These are phyloP conservation scores for Cladobotryum mycophilum DNA, from an alignment of 2,329 filamentous ascomycete species.

Conservation along the genomic window DNA sequence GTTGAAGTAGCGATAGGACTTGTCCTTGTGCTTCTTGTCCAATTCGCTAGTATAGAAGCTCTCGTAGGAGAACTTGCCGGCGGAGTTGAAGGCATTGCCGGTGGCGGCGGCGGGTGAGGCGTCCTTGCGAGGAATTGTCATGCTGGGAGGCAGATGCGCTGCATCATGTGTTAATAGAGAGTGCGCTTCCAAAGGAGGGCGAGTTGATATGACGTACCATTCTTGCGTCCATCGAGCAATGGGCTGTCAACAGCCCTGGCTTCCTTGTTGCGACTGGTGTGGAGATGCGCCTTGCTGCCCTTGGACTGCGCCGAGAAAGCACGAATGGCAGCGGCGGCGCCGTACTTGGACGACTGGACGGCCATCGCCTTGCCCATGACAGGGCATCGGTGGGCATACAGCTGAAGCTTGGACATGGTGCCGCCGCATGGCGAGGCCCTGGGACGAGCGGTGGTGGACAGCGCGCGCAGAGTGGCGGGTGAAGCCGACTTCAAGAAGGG, in stretches of 20 bases:
- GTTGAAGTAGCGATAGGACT: slow-evolving; percentile 99
- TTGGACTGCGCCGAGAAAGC: slow-evolving; percentile 45
- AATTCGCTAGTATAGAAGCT: slow-evolving; percentile 81
- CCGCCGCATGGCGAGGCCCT: slow-evolving; percentile 72
- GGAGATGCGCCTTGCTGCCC: slow-evolving; percentile 65
- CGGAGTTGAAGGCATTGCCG: slow-evolving; percentile 18
- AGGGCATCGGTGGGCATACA: slow-evolving; percentile 88
- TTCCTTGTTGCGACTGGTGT: slow-evolving; percentile 72
- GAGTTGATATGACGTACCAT: slow-evolving; percentile 36
- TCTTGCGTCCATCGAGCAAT: slow-evolving; percentile 41
- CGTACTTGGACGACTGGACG: slow-evolving; percentile 63
- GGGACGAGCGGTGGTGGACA: slow-evolving; percentile 67
- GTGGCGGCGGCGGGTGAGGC: slow-evolving; percentile 11
- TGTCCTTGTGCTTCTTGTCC: slow-evolving; percentile 99
- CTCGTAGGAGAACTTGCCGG: slow-evolving; percentile 79
- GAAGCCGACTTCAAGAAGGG: slow-evolving; percentile 95
- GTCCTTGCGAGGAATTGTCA: slow-evolving; percentile 11
- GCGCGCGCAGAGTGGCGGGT: slow-evolving; percentile 80
- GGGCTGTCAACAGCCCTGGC: slow-evolving; percentile 68
- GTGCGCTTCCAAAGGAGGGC: not conserved
- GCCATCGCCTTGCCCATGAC: slow-evolving; percentile 98
- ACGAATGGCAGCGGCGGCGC: slow-evolving; percentile 44
- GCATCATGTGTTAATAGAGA: not conserved
- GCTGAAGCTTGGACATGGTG: slow-evolving; percentile 94
- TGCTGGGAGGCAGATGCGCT: slow-evolving; percentile 19